Conservation (phyloP, 306 rosid genomes). For the Rosa rugosa region DNA sequence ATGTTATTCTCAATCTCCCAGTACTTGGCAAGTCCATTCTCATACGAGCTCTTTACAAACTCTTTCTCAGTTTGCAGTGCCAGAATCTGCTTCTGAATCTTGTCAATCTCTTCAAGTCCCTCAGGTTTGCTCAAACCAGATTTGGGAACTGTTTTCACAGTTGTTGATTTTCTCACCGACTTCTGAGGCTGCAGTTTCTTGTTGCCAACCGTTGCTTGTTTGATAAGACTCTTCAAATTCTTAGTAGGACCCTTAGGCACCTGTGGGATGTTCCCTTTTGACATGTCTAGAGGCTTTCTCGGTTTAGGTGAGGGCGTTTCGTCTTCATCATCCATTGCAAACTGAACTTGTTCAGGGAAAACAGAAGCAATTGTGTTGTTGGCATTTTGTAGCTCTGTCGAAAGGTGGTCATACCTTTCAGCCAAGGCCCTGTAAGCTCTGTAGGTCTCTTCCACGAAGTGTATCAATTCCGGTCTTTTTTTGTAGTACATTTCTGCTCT, state of each 20-base stretch:
- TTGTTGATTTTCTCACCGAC: conserved; percentile 14
- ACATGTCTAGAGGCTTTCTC: conserved; percentile 42
- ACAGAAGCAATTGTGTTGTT: conserved; percentile 88
- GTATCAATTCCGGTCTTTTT: conserved; percentile 83
- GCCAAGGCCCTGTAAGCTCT: conserved; percentile 89
- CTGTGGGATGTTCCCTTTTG: conserved; percentile 46
- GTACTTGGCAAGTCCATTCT: conserved; percentile 54
- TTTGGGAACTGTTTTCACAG: conserved; percentile 35
- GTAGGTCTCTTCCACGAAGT: conserved; percentile 79
- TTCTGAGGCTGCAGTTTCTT: conserved; percentile 45
- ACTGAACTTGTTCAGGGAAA: conserved; percentile 87
- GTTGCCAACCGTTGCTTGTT: conserved; percentile 47
- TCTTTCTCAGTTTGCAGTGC: conserved; percentile 88
- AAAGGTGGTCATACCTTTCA: conserved; percentile 89
- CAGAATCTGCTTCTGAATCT: conserved; percentile 77
- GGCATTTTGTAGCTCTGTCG: conserved; percentile 94
- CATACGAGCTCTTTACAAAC: conserved; percentile 79
- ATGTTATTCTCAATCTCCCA: conserved; percentile 75
- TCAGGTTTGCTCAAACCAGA: conserved; percentile 76
- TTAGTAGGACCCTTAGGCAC: conserved; percentile 63
- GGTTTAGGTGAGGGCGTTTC: conserved; percentile 47
- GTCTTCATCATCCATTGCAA: conserved; percentile 82
- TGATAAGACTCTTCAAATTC: conserved; percentile 49
- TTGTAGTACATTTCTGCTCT: conserved; percentile 98
- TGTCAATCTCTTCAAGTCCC: conserved; percentile 71